A percentile compares a stretch with the other conserved stretches of the same genome.
Evolutionary conservation across 345 rosid species (phyloP).

Genomic region (Brassica nigra): DNA sequence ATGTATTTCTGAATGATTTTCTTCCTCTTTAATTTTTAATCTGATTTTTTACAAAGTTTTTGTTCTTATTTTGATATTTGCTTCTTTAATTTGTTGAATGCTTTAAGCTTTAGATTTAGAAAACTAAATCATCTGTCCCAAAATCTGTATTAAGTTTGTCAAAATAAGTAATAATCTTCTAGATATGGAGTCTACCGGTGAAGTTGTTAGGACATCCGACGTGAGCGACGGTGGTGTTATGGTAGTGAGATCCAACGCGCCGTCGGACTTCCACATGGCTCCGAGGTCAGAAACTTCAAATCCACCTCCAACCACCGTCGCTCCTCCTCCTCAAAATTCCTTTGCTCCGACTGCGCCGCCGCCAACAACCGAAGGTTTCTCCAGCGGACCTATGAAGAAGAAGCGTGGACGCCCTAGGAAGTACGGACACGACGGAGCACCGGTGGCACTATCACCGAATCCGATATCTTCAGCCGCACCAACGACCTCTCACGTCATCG

Average conservation of each 20-base stretch:
- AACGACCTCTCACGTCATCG: conserved; percentile 62
- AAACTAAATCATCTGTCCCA: conserved; percentile 11
- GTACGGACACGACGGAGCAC: conserved; percentile 75
- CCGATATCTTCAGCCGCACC: conserved; percentile 92
- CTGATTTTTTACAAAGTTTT: not conserved
- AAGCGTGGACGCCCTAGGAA: conserved; percentile 90
- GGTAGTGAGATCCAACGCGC: conserved; percentile 92
- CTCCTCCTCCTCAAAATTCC: conserved; percentile 25
- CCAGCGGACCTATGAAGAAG: conserved; percentile 55
- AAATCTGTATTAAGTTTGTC: conserved; percentile 37
- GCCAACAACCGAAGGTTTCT: conserved; percentile 14
- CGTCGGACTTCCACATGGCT: conserved; percentile 78
- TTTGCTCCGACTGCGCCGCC: not conserved
- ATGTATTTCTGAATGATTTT: conserved; percentile 4
- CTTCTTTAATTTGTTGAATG: not conserved
- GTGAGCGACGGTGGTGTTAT: conserved; percentile 65
- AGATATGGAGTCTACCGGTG: conserved; percentile 65
- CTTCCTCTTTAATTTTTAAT: conserved; percentile 3
- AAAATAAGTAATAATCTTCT: conserved; percentile 43
- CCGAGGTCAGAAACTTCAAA: conserved; percentile 65
- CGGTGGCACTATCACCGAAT: conserved; percentile 70
- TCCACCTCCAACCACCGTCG: conserved; percentile 47
- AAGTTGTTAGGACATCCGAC: conserved; percentile 48
- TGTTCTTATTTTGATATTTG: conserved; percentile 19
- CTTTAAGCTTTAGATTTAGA: conserved; percentile 23